Base-by-base conservation (phyloP, 257 asterid genomes). In the Sherardia arvensis region DNA sequence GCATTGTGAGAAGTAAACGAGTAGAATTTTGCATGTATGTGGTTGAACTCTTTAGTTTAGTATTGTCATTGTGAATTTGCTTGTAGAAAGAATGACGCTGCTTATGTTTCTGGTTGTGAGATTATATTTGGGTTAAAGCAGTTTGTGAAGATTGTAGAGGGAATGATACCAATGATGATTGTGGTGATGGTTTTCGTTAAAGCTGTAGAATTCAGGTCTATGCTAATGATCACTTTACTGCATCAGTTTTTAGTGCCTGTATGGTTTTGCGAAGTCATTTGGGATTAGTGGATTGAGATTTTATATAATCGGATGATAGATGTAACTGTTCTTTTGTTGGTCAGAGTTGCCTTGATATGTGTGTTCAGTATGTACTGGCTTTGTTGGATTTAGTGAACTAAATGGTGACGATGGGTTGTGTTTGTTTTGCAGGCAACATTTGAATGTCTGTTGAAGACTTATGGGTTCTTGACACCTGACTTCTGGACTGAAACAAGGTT, bases 401-500 rank as follows among this genome's bases (percentile, higher is more conserved):
- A 43, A 3, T 43, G 51, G n/a, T 14, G 51, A 48, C 53, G 48
- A 51, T 65, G 49, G 14, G 15, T 4, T 17, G n/a, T 6, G n/a
- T 27, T 10, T 49, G 56, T 20, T 67, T 32, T 68, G 61, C 79
- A 86, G 94, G 94, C 94, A 1, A 86, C 90, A 1, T 86, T 86
- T 32, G 88, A 86, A 15, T 86, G 94, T 67, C 68, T 83, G 47
- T 65, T 78, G 77, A 81, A 86, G 85, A 83, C 94, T 1, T 86
- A 81, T 6, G 90, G 88, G 5, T 86, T 81, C 73, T 65, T 83
- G 20, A 81, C 90, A 6, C 94, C 94, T 1, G 94, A 86, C 53
- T 83, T 86, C 70, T 86, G 94, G 94, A 83, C 8, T 65, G 91
- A 86, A 74, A 84, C 91, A 7, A 76, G 91, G 7, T 86, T 86